A percentile compares a stretch with the other conserved stretches of the same genome.
These are phyloP conservation scores for Zalaria sp. DNA, from an alignment of 2,329 filamentous ascomycete species.

Conservation along the genomic window DNA sequence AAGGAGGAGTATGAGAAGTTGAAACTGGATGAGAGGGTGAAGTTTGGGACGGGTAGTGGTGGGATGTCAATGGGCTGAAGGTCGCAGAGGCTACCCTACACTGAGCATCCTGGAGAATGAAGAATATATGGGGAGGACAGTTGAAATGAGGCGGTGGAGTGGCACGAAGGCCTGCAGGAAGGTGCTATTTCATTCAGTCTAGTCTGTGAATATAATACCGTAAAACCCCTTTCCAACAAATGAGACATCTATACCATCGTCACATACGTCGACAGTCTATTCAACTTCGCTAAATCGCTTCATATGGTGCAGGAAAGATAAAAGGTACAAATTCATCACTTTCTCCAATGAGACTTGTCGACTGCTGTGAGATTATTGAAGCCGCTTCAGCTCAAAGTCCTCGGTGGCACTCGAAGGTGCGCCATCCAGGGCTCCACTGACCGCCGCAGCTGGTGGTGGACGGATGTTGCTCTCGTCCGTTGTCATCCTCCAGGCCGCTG, in stretches of 20 bases:
- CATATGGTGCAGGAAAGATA: not conserved
- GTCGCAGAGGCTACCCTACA: not conserved
- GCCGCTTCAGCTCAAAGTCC: constrained; percentile 6
- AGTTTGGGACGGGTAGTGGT: constrained; percentile 1
- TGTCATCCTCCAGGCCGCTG: constrained; percentile 14
- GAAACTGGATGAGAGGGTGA: constrained; percentile 1
- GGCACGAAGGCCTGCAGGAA: not conserved
- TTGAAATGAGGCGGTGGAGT: not conserved
- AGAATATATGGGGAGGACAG: not conserved
- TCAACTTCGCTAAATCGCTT: not conserved
- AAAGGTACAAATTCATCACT: not conserved
- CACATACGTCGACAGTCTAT: not conserved
- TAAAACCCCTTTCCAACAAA: not conserved
- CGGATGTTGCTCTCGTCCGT: constrained; percentile 15
- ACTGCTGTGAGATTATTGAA: not conserved
- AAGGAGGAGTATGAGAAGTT: constrained; percentile 1
- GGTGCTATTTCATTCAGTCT: not conserved
- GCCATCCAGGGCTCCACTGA: not conserved
- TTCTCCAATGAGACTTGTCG: not conserved
- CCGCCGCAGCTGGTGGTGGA: not conserved
- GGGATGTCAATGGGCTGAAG: constrained; percentile 2
- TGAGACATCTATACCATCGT: not conserved
- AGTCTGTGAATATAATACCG: not conserved
- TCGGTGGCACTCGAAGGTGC: constrained; percentile 2
- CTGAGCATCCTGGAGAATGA: not conserved